These are phyloP conservation scores for Verbena officinalis DNA, from an alignment of 257 asterid species.

Conservation along the genomic window DNA sequence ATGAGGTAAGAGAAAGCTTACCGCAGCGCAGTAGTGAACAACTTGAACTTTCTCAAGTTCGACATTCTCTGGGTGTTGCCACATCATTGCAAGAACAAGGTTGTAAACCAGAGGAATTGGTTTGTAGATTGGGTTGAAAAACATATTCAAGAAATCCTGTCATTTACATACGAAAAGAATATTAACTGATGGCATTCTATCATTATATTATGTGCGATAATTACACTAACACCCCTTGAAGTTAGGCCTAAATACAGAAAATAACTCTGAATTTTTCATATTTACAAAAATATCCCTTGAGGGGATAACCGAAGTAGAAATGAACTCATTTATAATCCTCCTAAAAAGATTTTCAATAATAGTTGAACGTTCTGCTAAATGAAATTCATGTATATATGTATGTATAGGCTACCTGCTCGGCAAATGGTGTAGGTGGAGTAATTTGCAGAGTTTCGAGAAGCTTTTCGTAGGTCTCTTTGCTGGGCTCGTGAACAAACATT, in stretches of 20 bases:
- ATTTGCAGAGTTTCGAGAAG: slow-evolving; percentile 46
- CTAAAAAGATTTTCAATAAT: too few relatives aligned
- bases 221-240: too few relatives aligned
- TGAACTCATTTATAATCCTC: too few relatives aligned
- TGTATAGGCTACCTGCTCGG: slow-evolving; percentile 70
- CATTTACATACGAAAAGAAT: slow-evolving; percentile 21
- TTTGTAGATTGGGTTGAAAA: slow-evolving; percentile 47
- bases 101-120: slow-evolving; percentile 59
- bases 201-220: too few relatives aligned
- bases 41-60: slow-evolving; percentile 53
- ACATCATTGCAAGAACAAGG: slow-evolving; percentile 62
- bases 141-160: slow-evolving; percentile 73
- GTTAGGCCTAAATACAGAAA: too few relatives aligned
- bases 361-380: too few relatives aligned
- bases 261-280: too few relatives aligned
- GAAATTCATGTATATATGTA: too few relatives aligned
- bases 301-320: too few relatives aligned
- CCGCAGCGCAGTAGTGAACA: slow-evolving; percentile 70
- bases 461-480: slow-evolving; percentile 39
- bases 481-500: slow-evolving; percentile 60
- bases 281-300: too few relatives aligned
- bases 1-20: slow-evolving; percentile 25
- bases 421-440: slow-evolving; percentile 66
- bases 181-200: too few relatives aligned
- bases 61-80: slow-evolving; percentile 67